phyloP scores from a whole-genome alignment of 2,329 filamentous ascomycete species.

The Trichoderma atrobrunneum region DNA sequence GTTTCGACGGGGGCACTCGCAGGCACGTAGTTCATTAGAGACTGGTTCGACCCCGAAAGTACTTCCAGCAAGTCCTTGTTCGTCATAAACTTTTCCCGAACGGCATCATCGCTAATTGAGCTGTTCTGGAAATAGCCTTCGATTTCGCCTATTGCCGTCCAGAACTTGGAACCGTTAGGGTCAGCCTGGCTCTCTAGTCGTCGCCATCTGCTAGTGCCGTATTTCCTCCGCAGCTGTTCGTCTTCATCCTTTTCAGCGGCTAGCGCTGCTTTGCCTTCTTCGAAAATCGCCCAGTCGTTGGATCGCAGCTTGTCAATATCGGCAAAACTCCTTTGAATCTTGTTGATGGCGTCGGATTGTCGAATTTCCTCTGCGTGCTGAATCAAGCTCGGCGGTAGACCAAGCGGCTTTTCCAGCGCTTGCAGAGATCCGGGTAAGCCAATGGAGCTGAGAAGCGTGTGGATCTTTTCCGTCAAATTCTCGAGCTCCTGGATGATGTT shows the following conservation, averaged over 20 bases:
- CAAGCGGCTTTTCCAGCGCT: constrained; percentile 90
- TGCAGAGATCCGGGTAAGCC: constrained; percentile 91
- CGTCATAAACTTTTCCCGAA: constrained; percentile 74
- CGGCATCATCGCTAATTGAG: constrained; percentile 54
- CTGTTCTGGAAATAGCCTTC: constrained; percentile 77
- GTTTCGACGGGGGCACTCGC: constrained; percentile 77
- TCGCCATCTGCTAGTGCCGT: constrained; percentile 83
- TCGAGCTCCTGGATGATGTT: constrained; percentile 84
- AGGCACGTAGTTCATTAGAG: constrained; percentile 84
- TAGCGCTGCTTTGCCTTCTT: constrained; percentile 77
- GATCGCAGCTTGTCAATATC: constrained; percentile 89
- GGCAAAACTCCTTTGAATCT: constrained; percentile 74
- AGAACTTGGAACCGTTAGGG: constrained; percentile 64
- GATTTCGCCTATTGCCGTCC: constrained; percentile 72
- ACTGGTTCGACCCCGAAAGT: constrained; percentile 74
- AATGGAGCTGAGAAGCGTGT: constrained; percentile 74
- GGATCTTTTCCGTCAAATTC: constrained; percentile 72
- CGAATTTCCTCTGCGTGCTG: constrained; percentile 93
- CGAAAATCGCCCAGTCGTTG: constrained; percentile 73
- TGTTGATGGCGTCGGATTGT: constrained; percentile 80
- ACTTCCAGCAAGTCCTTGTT: constrained; percentile 73
- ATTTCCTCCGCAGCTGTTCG: constrained; percentile 67
- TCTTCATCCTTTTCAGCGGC: constrained; percentile 82
- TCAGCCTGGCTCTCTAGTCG: constrained; percentile 69
- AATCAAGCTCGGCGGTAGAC: constrained; percentile 77